These are phyloP conservation scores for Colletotrichum euphorbiae DNA, from an alignment of 2,329 filamentous ascomycete species.

Conservation along the genomic window DNA sequence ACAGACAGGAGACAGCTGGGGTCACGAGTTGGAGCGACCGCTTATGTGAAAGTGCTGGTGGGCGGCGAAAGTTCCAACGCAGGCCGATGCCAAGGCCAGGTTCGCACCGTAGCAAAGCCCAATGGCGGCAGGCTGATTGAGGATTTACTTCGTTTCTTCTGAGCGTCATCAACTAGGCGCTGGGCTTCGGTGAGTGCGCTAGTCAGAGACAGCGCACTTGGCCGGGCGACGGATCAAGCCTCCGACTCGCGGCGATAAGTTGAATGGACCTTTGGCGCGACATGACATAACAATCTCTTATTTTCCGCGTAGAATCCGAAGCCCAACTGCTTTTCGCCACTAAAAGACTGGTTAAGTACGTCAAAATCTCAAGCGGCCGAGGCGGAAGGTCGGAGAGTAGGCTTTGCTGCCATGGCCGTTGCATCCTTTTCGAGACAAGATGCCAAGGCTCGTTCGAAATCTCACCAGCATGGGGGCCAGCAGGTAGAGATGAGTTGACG, in stretches of 20 bases:
- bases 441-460: slow-evolving; percentile 18
- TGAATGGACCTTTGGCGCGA: not conserved
- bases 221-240: not conserved
- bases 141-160: not conserved
- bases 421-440: slow-evolving; percentile 12
- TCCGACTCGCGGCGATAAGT: slow-evolving; percentile 11
- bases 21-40: not conserved
- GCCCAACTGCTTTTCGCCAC: not conserved
- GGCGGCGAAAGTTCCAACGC: not conserved
- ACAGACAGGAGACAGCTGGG: not conserved
- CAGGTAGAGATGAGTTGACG: slow-evolving; percentile 14
- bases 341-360: not conserved
- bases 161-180: slow-evolving; percentile 20
- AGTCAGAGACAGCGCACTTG: slow-evolving; percentile 18
- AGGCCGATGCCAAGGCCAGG: slow-evolving; percentile 22
- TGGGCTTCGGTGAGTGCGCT: slow-evolving; percentile 8
- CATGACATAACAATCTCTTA: not conserved
- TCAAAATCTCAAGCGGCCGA: not conserved
- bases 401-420: slow-evolving; percentile 8
- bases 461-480: slow-evolving; percentile 10
- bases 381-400: not conserved
- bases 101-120: not conserved
- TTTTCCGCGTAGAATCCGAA: slow-evolving; percentile 2
- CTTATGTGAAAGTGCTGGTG: not conserved
- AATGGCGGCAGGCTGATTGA: slow-evolving; percentile 16